phyloP scores from a whole-genome alignment of 495 filamentous ascomycete species.

The Cercophora scortea region DNA sequence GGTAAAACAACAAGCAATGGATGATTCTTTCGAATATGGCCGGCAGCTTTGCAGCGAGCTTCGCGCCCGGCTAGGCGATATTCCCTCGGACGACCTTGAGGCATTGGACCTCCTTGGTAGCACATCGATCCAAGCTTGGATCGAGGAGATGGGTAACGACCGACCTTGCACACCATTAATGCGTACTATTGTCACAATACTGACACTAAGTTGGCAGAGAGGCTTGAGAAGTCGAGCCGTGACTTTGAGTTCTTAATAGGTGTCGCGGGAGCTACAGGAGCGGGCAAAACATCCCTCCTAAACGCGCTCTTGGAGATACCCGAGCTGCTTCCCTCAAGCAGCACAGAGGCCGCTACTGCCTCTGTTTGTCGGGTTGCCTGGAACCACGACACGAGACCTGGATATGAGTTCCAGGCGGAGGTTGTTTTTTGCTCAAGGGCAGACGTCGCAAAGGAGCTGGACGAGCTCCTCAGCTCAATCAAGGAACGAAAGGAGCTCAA shows the following conservation, averaged over 20 bases:
- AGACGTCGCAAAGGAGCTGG: constrained; percentile 9
- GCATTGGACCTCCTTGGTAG: neutral
- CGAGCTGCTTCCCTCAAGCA: constrained; percentile 17
- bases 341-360: constrained; percentile 15
- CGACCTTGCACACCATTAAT: neutral
- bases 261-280: constrained; percentile 18
- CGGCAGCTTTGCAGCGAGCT: neutral
- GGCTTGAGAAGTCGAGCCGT: neutral
- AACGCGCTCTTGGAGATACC: constrained; percentile 13
- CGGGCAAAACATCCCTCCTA: constrained; percentile 17
- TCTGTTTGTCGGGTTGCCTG: constrained; percentile 9
- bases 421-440: constrained; percentile 10
- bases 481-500: neutral
- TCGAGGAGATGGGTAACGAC: neutral
- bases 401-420: constrained; percentile 9
- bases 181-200: neutral
- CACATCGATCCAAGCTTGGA: neutral
- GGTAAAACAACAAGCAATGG: neutral
- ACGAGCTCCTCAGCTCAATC: constrained; percentile 1
- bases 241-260: constrained; percentile 14
- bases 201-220: neutral
- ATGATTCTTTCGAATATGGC: neutral
- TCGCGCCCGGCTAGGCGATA: neutral
- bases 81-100: neutral
- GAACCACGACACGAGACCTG: constrained; percentile 8